A percentile compares a stretch with the other conserved stretches of the same genome.
Evolutionary conservation across 75 land plant species (phyloP).

Genomic region (Selaginella tamariscina): DNA sequence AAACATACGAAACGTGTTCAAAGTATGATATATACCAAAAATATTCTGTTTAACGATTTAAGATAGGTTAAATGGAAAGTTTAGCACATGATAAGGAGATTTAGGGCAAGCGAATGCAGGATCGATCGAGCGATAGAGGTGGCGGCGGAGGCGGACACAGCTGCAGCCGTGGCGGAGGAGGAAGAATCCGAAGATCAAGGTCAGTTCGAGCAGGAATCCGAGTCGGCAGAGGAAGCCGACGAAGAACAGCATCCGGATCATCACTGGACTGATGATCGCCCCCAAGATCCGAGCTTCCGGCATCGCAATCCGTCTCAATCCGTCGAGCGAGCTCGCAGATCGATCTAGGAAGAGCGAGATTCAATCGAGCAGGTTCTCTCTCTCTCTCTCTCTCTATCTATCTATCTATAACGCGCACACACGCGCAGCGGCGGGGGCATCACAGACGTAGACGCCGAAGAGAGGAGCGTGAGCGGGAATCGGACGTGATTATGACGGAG

Average conservation of each 20-base stretch:
- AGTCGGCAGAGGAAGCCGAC: background rate
- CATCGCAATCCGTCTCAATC: background rate
- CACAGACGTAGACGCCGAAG: background rate
- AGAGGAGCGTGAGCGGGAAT: background rate
- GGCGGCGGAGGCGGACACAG: background rate
- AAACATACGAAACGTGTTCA: no score
- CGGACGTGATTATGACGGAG: background rate
- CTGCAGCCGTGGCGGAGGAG: background rate
- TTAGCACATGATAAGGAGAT: no score
- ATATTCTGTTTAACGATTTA: no score
- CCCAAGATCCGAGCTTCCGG: background rate
- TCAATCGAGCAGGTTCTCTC: background rate
- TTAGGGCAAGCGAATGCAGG: conserved; percentile 4
- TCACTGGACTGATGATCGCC: background rate
- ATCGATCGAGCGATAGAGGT: background rate
- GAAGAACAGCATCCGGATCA: background rate
- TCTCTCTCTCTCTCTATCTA: no score
- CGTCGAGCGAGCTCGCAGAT: background rate
- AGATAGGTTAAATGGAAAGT: no score
- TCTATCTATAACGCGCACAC: no score
- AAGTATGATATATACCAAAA: no score
- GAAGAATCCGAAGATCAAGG: background rate
- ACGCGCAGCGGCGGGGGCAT: background rate
- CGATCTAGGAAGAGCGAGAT: background rate
- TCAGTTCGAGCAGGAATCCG: background rate